Base-by-base conservation (phyloP, 2,329 filamentous ascomycete species). In the Claviceps lovelessii region DNA sequence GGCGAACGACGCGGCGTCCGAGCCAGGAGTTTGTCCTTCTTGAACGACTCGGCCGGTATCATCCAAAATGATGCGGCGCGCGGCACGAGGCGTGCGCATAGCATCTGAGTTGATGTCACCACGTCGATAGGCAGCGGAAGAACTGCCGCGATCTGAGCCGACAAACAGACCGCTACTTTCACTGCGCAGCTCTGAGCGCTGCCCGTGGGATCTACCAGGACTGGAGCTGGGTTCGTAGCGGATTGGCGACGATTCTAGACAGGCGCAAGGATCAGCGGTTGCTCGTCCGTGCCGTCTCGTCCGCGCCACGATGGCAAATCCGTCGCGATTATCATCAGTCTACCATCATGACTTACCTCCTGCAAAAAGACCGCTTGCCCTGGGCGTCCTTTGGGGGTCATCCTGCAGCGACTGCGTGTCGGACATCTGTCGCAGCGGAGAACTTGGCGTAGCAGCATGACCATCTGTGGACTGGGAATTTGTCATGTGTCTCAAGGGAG, bases 211-310 rank as follows among this genome's bases (percentile, higher is more conserved):
- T 64, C 81, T 81, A n/a, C 81, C 83, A 31, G 89, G 88, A 65
- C 88, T 95, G 42, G 91, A 95, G 69, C 89, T 95, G 41, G 89
- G 83, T 55, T 88, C 88, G 67, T 96, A 97, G 67, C 84, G 83
- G 61, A 97, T 88, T 1, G 91, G 91, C 1, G 91, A 97, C 0
- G 91, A 97, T 64, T 90, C 91, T 95, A 61, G 17, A 19, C 42
- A 8, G 28, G 15, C 50, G 37, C 19, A 13, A 19, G 46, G 33
- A 41, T 64, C 42, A 63, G 55, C 52, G 42, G 29, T 35, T 9
- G 33, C 29, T 46, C 29, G 8, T n/a, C 4, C 46, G n/a, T 29
- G 41, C 35, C 10, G n/a, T 23, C 11, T 46, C 31, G 7, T n/a
- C 4, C 46, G n/a, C 42, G 41, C 45, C 17, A 19, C 17, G 6